Base-by-base conservation (phyloP, 768 basidiomycete genomes). In the Hirschioporus abietinus region DNA sequence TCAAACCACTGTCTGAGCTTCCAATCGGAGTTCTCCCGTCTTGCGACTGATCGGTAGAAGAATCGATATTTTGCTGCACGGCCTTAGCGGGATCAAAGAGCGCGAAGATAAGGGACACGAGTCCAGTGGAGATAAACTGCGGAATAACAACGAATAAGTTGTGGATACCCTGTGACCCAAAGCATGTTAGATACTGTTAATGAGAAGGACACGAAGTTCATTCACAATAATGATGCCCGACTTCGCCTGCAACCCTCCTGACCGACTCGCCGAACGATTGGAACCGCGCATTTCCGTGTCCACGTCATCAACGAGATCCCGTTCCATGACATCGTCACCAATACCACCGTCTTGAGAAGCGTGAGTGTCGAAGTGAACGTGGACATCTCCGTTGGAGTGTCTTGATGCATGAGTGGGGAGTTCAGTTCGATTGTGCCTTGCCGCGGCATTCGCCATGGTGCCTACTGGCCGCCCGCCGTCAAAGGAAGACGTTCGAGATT, bases 131-230 rank as follows among this genome's bases (percentile, higher is more conserved):
- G 57, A 99, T 82, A 77, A 98, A 96, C 73, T 99, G 96, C 0
- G 96, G 96, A 7, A 97, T 79, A 67, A 98, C 96, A 68, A 99
- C 81, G 76, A 92, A 96, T 67, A 97, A 85, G 72, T 97, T 98
- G 77, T 98, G 95, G 64, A 98, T 96, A 57, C 96, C 95, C 93
- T 95, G 68, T 35, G 17, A 42, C 64, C n/a, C 58, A 52, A 60
- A 23, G 36, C 26, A 52, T 42, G 35, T 20, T 17, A 35, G 30
- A 5, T 7, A 18, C 35, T n/a, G 25, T 20, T 0, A 23, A 30
- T 27, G 63, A 7, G 66, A 57, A 60, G 24, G 52, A 65, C 24
- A 36, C 30, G 30, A 62, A 64, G 35, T 59, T 62, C 62, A 42
- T 60, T 30, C 20, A 93, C 91, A 67, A 95, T 77, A 64, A 95